phyloP scores from a whole-genome alignment of 2,329 filamentous ascomycete genomes.

The Trichoderma koningii region DNA sequence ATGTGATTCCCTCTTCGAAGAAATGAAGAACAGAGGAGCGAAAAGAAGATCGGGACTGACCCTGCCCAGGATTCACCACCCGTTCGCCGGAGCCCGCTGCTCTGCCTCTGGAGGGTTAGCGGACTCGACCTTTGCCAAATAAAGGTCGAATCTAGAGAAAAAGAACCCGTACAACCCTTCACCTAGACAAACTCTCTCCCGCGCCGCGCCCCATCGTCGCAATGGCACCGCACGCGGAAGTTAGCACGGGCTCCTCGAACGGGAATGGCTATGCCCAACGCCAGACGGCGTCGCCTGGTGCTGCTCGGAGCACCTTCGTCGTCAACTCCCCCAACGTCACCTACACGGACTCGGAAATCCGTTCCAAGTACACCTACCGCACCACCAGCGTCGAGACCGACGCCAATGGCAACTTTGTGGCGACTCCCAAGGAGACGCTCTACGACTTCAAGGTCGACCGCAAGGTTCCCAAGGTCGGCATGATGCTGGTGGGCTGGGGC shows the following conservation, averaged over 20 bases:
- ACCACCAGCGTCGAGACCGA: slow-evolving; percentile 79
- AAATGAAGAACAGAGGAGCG: not conserved
- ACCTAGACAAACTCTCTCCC: slow-evolving; percentile 29
- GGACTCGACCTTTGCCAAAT: slow-evolving; percentile 63
- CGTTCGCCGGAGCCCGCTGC: slow-evolving; percentile 95
- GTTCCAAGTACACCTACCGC: slow-evolving; percentile 93
- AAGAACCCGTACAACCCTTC: slow-evolving; percentile 35
- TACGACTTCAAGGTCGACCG: slow-evolving; percentile 99
- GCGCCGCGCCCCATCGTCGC: slow-evolving; percentile 42
- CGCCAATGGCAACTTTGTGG: slow-evolving; percentile 75
- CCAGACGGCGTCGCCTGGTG: slow-evolving; percentile 49
- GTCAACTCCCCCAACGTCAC: slow-evolving; percentile 90
- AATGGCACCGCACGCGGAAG: slow-evolving; percentile 93
- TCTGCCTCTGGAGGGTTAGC: slow-evolving; percentile 83
- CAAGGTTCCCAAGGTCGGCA: slow-evolving; percentile 86
- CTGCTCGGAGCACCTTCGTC: slow-evolving; percentile 69
- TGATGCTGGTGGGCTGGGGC: slow-evolving; percentile 98
- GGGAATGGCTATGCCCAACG: slow-evolving; percentile 57
- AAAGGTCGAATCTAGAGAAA: slow-evolving; percentile 47
- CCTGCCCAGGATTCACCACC: slow-evolving; percentile 76
- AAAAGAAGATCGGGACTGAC: slow-evolving; percentile 32
- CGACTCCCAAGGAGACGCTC: slow-evolving; percentile 80
- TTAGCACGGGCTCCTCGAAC: slow-evolving; percentile 58
- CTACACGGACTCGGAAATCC: slow-evolving; percentile 87
- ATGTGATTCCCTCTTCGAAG: slow-evolving; percentile 44